Percentiles rank a stretch among this genome's conserved stretches.
Conservation (phyloP, 1,284 basidiomycete species). For the Moesziomyces aphidis region DNA sequence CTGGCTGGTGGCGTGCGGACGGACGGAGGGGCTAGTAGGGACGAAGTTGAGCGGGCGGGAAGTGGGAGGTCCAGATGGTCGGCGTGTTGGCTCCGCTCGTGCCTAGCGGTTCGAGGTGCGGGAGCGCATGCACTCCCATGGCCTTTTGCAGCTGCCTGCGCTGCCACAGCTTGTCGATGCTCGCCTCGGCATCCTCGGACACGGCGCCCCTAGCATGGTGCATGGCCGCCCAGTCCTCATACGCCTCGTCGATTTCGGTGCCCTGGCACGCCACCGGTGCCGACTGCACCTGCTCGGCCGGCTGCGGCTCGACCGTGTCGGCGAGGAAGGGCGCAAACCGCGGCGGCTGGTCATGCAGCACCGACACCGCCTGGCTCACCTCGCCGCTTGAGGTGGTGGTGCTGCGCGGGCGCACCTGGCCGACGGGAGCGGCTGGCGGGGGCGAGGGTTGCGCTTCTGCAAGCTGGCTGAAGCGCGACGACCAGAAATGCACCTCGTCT, state of each 20-base stretch:
- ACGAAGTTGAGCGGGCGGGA: slow-evolving; percentile 46
- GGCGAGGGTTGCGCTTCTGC: too few species aligned
- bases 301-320: slow-evolving; percentile 1
- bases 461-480: slow-evolving; percentile 27
- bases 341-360: slow-evolving; percentile 37
- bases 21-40: slow-evolving; percentile 19
- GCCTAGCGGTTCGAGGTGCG: slow-evolving; percentile 20
- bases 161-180: slow-evolving; percentile 29
- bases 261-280: slow-evolving; percentile 2
- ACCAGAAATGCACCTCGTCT: slow-evolving; percentile 45
- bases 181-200: slow-evolving; percentile 35
- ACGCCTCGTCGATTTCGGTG: slow-evolving; percentile 28
- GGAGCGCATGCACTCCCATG: slow-evolving; percentile 12
- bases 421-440: background rate
- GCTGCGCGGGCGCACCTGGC: slow-evolving; percentile 13
- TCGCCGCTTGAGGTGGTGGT: slow-evolving; percentile 40
- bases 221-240: slow-evolving; percentile 49
- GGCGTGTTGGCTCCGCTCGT: slow-evolving; percentile 35
- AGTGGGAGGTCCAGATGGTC: slow-evolving; percentile 37
- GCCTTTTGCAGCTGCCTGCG: slow-evolving; percentile 24
- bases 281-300: background rate
- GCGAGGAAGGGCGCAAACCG: slow-evolving; percentile 28
- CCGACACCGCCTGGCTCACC: slow-evolving; percentile 38
- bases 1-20: background rate
- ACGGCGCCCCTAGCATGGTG: slow-evolving; percentile 38